Percentiles rank a stretch among this genome's conserved stretches.
Conservation (phyloP, 257 asterid species). For the Solanum pimpinellifolium region DNA sequence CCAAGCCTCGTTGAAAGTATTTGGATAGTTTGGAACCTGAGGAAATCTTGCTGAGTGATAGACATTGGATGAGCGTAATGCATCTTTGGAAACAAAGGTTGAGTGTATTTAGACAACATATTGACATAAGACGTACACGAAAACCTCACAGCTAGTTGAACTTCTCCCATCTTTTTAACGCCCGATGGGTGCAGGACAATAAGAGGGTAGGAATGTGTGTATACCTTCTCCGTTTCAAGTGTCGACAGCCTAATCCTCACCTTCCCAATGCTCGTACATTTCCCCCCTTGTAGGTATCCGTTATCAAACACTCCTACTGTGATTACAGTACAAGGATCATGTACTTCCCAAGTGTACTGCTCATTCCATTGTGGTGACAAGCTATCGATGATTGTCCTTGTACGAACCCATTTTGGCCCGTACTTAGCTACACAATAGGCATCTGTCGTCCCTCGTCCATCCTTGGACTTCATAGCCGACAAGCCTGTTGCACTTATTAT, state of each 20-base stretch:
- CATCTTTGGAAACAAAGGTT: constrained; percentile 74
- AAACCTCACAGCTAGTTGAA: constrained; percentile 69
- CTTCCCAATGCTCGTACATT: constrained; percentile 57
- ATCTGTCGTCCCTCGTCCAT: constrained; percentile 52
- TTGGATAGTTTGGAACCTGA: constrained; percentile 52
- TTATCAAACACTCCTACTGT: constrained; percentile 63
- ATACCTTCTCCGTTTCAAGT: constrained; percentile 67
- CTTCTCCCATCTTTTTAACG: constrained; percentile 71
- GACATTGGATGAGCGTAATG: constrained; percentile 63
- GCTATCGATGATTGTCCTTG: constrained; percentile 64
- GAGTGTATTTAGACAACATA: constrained; percentile 49
- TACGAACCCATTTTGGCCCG: constrained; percentile 75
- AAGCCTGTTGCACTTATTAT: constrained; percentile 57
- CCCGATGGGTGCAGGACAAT: constrained; percentile 52
- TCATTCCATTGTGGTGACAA: constrained; percentile 68
- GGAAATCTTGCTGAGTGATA: constrained; percentile 29
- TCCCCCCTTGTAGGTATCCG: constrained; percentile 52
- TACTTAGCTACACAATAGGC: constrained; percentile 78
- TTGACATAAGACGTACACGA: constrained; percentile 58
- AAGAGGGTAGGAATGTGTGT: constrained; percentile 74
- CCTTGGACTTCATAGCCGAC: constrained; percentile 49
- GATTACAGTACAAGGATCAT: constrained; percentile 69
- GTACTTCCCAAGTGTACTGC: constrained; percentile 88
- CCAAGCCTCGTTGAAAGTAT: constrained; percentile 36
- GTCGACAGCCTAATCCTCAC: constrained; percentile 76